Evolutionary conservation across 139 green algal genomes (phyloP), one percentile per base, ranked within the genome.

Genomic region (Picochlorum sp.): DNA sequence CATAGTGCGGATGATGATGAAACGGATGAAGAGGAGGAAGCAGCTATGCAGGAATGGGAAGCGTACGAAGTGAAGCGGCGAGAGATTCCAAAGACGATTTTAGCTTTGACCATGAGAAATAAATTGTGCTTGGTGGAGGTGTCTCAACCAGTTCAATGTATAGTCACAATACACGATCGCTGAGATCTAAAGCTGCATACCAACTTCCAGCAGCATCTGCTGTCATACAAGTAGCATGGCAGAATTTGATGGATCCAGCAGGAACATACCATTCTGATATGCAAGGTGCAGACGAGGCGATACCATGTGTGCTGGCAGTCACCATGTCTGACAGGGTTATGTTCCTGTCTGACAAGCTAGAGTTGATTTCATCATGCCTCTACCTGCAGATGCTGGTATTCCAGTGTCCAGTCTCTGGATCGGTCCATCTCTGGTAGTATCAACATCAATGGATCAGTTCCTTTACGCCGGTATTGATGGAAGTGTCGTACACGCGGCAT

Each of bases 181-280:
- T 70, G 44, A 20, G 41, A 10, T 23, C 49, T 26, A 59, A 41
- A 13, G 37, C 54, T 57, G 16, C 23, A 9, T 66, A 78, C 55
- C 16, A 30, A 54, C 72, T 82, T 34, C 59, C 59, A 44, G 52
- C 50, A 21, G 52, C 59, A 11, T 68, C 77, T 49, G 44, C 60
- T 37, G 23, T 82, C n/a, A 13, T 81, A 50, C 69, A 81, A 73
- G 61, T 83, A 45, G 68, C 71, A 4, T 84, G 78, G 78, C 78
- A 84, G 51, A 65, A 60, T 15, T 71, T 84, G 59, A n/a, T 68
- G n/a, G 67, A 71, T 15, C 32, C 49, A 18, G 51, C 49, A 30
- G 65, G 58, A 16, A 24, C 49, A 37, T 72, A 69, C 24, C 64
- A 77, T 54, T 13, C 9, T 37, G 60, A 69, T 41, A 24, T 65